Base-by-base conservation (phyloP, 192 early-diverging fungal species). In the Mortierella hygrophila region DNA sequence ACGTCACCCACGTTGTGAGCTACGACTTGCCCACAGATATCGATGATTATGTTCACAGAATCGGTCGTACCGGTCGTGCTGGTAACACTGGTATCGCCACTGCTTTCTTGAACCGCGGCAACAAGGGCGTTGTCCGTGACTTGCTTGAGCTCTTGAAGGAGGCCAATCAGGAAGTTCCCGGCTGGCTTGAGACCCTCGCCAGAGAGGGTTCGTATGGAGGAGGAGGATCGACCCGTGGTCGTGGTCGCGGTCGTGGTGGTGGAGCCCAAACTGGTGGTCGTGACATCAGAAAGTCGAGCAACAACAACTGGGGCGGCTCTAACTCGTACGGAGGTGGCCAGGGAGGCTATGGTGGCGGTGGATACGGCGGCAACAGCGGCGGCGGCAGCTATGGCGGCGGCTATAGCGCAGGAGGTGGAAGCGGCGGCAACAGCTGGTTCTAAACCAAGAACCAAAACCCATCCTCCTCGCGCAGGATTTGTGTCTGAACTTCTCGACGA, bases 21-120 rank as follows among this genome's bases (percentile, higher is more conserved):
- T 99, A 95, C 89, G 98, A 99, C 78, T 92, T 99, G 81, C 97
- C 98, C 38, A 96, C 94, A 13, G 98, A 99, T 81, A 94, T 96
- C 81, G 97, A 99, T 88, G 98, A 99, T 87, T 99, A 97, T 91
- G 97, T 99, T n/a, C 98, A 99, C 91, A 95, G 98, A 87, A 97
- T 98, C 82, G 98, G 98, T 83, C 97, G 98, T 94, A 99, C 98
- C 57, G 98, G 96, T 79, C 96, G 98, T 93, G 98, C 97, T 74
- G 97, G 97, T 79, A 98, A 98, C 92, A 94, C 93, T 41, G 98
- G 97, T 77, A 90, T 93, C 37, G 96, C 97, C 70, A 98, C 97
- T 10, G 96, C 97, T 57, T 99, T 99, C 94, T 99, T 99, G 90
- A 97, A 97, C 93, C 93, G 95, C 65, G 90, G 92, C 63, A 94